Base-by-base conservation (phyloP, 2,329 filamentous ascomycete species). In the Endoconidiophora laricicola region DNA sequence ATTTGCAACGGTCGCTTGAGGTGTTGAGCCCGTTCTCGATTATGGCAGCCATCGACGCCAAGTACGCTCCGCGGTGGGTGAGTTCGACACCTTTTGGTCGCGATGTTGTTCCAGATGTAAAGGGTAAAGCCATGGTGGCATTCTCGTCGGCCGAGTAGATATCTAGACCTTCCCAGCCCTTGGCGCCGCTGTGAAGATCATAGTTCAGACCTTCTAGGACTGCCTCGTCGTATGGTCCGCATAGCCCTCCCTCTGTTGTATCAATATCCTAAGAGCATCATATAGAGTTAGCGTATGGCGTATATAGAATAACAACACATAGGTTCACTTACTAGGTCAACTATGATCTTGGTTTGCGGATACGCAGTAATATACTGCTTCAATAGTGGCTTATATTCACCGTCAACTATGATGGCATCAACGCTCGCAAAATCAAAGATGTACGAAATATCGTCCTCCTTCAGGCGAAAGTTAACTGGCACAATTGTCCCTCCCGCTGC, bases 21-120 rank as follows among this genome's bases (percentile, higher is more conserved):
- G 71, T 74, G 59, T 93, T 94, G 41, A 98, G 70, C 0, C 85
- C 85, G 1, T 84, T 86, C 62, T 98, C 91, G 52, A 96, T 77
- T 0, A 96, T 70, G 62, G 96, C 96, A 9, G 71, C 88, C 56
- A 95, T 60, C 0, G 86, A 72, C 0, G 86, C 90, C 10, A 98
- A 71, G 60, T 96, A 98, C 6, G 78, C 79, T 3, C 88, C 84
- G 44, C 91, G 76, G 63, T 96, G 86, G 1, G 86, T 95, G 60
- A 83, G 95, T 50, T 94, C 79, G 2, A 95, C 90, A 4, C 91
- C 91, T 63, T 98, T 96, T 1, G 91, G 91, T 26, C 76, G 72
- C 0, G 88, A 87, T 0, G 91, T 96, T 1, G 91, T 96, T 3
- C 90, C 90, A 24, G 83, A 91, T 0, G 91, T 98, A 63, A 96